These are phyloP conservation scores for Diplocarpon mali DNA, from an alignment of 2,329 filamentous ascomycete genomes.

Conservation along the genomic window DNA sequence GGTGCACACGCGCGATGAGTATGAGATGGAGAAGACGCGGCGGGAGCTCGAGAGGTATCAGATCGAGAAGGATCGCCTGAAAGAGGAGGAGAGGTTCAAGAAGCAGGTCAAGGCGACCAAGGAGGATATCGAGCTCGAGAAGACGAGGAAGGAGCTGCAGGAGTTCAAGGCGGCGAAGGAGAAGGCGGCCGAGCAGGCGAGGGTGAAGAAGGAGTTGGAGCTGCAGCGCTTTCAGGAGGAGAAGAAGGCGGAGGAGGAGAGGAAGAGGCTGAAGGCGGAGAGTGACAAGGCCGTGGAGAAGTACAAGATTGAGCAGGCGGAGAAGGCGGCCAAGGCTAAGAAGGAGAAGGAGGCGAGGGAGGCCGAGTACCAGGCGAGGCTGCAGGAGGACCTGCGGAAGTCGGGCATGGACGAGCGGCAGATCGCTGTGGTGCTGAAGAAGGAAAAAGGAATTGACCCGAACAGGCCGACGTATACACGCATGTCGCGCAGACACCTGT, in stretches of 20 bases:
- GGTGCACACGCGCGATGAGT: constrained; percentile 21
- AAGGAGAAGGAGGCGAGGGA: constrained; percentile 28
- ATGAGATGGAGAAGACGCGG: constrained; percentile 29
- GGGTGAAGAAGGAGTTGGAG: constrained; percentile 33
- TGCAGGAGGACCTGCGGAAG: constrained; percentile 46
- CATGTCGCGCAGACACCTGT: constrained; percentile 50
- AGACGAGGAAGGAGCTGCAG: constrained; percentile 24
- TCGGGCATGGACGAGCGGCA: constrained; percentile 48
- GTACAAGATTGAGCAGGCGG: constrained; percentile 32
- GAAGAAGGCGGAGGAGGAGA: constrained; percentile 34
- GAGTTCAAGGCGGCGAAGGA: constrained; percentile 31
- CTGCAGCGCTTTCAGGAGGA: constrained; percentile 35
- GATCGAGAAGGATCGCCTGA: constrained; percentile 32
- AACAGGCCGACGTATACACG: constrained; percentile 48
- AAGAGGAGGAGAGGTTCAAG: constrained; percentile 27
- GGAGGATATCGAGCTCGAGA: constrained; percentile 19
- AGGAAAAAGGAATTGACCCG: constrained; percentile 36
- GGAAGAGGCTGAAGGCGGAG: constrained; percentile 31
- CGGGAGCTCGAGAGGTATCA: constrained; percentile 29
- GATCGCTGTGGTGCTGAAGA: constrained; percentile 48
- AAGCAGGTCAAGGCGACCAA: constrained; percentile 10
- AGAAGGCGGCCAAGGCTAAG: constrained; percentile 27
- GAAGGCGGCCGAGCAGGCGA: constrained; percentile 25
- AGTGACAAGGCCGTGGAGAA: constrained; percentile 41
- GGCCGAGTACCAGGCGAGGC: constrained; percentile 33